These are phyloP conservation scores for Vaccinium darrowii DNA, from an alignment of 148 eudicot genomes.

Conservation along the genomic window DNA sequence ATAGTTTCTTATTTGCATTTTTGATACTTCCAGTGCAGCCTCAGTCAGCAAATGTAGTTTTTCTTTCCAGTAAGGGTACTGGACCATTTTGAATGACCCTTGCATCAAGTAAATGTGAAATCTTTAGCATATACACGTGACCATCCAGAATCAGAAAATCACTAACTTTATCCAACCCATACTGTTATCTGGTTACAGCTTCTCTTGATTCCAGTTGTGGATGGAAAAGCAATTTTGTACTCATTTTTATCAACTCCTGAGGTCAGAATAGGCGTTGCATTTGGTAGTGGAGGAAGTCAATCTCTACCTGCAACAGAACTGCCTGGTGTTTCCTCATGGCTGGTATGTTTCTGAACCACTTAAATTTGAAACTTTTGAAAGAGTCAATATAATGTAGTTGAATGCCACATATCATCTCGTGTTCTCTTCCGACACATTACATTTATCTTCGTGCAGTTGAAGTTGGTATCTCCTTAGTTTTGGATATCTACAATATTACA, in stretches of 20 bases:
- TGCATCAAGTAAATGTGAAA: slow-evolving; percentile 5
- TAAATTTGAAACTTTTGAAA: neutral
- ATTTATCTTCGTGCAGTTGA: neutral
- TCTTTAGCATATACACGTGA: neutral
- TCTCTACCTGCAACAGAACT: slow-evolving; percentile 91
- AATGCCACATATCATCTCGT: neutral
- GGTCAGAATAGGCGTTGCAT: slow-evolving; percentile 82
- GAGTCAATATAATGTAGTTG: neutral
- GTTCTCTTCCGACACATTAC: neutral
- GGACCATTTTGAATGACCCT: neutral
- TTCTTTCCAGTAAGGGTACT: neutral
- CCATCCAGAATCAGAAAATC: neutral
- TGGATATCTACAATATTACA: neutral
- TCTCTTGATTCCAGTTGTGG: slow-evolving; percentile 77
- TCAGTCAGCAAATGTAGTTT: neutral
- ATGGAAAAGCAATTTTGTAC: slow-evolving; percentile 78
- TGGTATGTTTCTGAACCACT: slow-evolving; percentile 47
- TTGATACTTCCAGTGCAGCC: neutral
- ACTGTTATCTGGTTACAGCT: slow-evolving; percentile 44
- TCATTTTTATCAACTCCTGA: slow-evolving; percentile 87
- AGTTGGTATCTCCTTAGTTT: neutral
- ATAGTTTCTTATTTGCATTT: neutral
- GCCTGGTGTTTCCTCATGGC: slow-evolving; percentile 96
- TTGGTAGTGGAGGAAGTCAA: slow-evolving; percentile 91
- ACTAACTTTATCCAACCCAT: neutral